Percentiles rank a stretch among this genome's conserved stretches.
phyloP scores from a whole-genome alignment of 352 stramenopile genomes.

The Pythium phragmitis region DNA sequence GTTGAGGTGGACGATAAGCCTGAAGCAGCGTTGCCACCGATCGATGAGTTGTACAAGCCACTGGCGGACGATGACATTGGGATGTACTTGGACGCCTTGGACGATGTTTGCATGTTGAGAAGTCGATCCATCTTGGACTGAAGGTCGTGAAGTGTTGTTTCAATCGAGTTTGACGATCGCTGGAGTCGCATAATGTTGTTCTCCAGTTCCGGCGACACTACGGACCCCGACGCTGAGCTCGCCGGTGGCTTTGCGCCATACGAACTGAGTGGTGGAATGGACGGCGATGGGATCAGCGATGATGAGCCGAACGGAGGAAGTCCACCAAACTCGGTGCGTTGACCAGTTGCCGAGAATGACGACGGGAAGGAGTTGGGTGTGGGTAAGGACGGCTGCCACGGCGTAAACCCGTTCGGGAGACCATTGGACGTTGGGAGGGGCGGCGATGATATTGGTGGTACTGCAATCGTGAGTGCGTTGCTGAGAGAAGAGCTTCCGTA shows the following conservation, averaged over 20 bases:
- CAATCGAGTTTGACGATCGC: conserved; percentile 75
- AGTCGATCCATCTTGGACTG: conserved; percentile 83
- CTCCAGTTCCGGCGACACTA: conserved; percentile 42
- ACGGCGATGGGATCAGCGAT: conserved; percentile 22
- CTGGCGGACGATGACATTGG: conserved; percentile 25
- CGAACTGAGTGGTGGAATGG: conserved; percentile 26
- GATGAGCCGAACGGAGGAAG: conserved; percentile 19
- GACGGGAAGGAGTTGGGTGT: conserved; percentile 14
- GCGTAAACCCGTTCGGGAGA: conserved; percentile 17
- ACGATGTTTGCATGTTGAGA: conserved; percentile 51
- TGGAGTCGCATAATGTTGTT: conserved; percentile 67
- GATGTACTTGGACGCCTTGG: conserved; percentile 49
- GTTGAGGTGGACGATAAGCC: background rate
- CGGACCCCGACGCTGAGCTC: conserved; percentile 10
- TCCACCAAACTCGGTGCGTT: background rate
- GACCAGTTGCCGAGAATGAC: conserved; percentile 5
- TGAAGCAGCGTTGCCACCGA: conserved; percentile 16
- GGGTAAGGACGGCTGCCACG: conserved; percentile 16
- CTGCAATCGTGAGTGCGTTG: conserved; percentile 16
- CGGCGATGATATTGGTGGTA: conserved; percentile 1
- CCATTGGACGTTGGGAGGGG: conserved; percentile 4
- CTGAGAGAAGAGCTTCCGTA: conserved; percentile 1
- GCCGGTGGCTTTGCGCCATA: conserved; percentile 27
- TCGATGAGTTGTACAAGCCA: conserved; percentile 35
- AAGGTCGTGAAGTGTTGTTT: conserved; percentile 67